These are phyloP conservation scores for Calophaca sinica DNA, from an alignment of 306 rosid genomes.

Conservation along the genomic window DNA sequence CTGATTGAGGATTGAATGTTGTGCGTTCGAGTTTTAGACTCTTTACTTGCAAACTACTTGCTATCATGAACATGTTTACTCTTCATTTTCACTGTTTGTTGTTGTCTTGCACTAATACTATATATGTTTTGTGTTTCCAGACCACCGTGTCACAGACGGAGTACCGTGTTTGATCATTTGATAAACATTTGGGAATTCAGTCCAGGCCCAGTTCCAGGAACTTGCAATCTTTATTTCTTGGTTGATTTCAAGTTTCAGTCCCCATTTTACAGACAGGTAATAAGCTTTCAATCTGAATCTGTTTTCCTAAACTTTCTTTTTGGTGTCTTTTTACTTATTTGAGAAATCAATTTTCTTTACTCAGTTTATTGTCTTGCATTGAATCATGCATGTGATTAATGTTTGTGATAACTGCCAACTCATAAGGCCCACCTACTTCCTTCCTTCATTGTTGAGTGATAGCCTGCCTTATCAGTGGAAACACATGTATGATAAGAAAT, in stretches of 20 bases:
- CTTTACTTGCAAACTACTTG: background rate
- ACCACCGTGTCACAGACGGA: conserved; percentile 67
- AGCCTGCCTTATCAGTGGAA: background rate
- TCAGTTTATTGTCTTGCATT: background rate
- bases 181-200: conserved; percentile 81
- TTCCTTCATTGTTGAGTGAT: no score
- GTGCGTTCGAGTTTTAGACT: background rate
- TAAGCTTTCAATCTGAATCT: conserved; percentile 17
- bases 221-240: conserved; percentile 72
- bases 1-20: background rate
- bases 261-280: conserved; percentile 83
- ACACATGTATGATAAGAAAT: background rate
- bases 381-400: background rate
- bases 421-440: background rate
- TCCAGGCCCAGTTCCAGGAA: conserved; percentile 75
- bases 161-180: conserved; percentile 73
- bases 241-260: conserved; percentile 88
- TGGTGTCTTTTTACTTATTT: conserved; percentile 4
- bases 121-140: conserved; percentile 50
- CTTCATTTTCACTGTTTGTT: conserved; percentile 1
- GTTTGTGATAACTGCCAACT: background rate
- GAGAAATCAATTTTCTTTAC: background rate
- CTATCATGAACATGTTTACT: background rate
- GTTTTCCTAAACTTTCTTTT: background rate
- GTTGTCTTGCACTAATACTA: background rate